Evolutionary conservation across 169 alveolate genomes (phyloP), one percentile per base, ranked within the genome.

Genomic region (Plasmodium ovale): DNA sequence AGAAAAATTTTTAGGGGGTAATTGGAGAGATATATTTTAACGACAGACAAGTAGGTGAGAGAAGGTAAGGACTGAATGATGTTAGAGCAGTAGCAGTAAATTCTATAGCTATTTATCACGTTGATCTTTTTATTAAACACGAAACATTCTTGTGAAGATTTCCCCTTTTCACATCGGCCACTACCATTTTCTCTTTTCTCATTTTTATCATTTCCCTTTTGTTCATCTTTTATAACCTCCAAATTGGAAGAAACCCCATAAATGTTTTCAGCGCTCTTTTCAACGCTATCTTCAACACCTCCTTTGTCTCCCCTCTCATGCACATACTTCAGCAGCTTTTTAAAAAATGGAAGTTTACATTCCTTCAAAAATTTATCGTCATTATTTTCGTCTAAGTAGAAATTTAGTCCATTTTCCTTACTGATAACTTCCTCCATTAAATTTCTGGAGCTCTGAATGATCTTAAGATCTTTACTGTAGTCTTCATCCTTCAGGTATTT

Each of bases 61-160:
- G 88, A 77, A 37, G 88, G 88, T 62, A 77, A 54, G n/a, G 88
- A 77, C 19, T 77, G 88, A 10, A 77, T 77, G 21, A 77, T 60
- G 49, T 77, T 77, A 14, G 88, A 77, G 19, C 77, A 77, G 56
- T 77, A 77, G 21, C 71, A 27, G 33, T 62, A 64, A 19, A 77
- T 60, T 14, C 88, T 47, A 47, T 77, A 77, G 47, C 67, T 77
- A 25, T 77, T 77, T 27, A 77, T 77, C 27, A 77, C 39, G 33
- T 77, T 77, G 7, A 77, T 77, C 31, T 77, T 77, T 44, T 77
- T 77, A 68, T 77, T 77, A 77, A 77, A 77, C 3, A 60, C 14
- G 27, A 77, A 77, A 14, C 44, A 77, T 23, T 59, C 59, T 19
- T 10, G 44, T 12, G 35, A 29, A 19, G 33, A 33, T 29, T 72